Evolutionary conservation across 495 filamentous ascomycete genomes (phyloP), one percentile per base, ranked within the genome.

Genomic region (Hypoxylon lienhwacheense): DNA sequence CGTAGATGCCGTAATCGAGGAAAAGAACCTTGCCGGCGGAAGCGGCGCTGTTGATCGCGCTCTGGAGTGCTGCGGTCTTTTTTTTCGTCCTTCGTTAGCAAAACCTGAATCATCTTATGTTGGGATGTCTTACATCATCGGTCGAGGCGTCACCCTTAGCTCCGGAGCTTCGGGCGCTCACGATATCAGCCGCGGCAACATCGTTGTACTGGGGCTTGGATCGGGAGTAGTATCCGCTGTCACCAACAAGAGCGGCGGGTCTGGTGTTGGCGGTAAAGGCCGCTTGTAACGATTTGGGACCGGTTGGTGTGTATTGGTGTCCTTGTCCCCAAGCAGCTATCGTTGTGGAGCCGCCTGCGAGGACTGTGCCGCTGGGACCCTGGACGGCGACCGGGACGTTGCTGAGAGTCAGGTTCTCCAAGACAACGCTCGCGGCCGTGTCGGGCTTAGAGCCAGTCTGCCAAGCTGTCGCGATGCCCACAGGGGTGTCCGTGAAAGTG

Each of bases 61-160:
- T 55, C 55, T 63, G 88, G 58, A 77, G 81, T 77, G 65, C 80
- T 55, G 70, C 86, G 70, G 74, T 78, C 78, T 55, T 44, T 24
- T 10, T 70, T 50, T 6, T 31, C 24, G 54, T n/a, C n/a, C n/a
- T n/a, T 28, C 24, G 54, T 61, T 50, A 65, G 28, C 22, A 40
- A 0, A 40, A 12, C 4, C 0, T 77, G 11, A 85, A 69, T 2
- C 73, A 75, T 11, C 49, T 63, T 7, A 78, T 79, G 10, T 7
- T 8, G 11, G 20, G 19, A 10, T 16, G 52, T 16, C 70, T 65
- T 33, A 81, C 81, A 61, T 90, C 89, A 62, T 95, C 89, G 1
- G 85, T 82, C 0, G 71, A 65, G 1, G 83, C 86, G 69, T 95
- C 86, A 48, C 89, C 88, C 33, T 65, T 79, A 15, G 88, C 87